A percentile compares a stretch with the other conserved stretches of the same genome.
These are phyloP conservation scores for Rhodotorula sphaerocarpa DNA, from an alignment of 768 basidiomycete species.

Conservation along the genomic window DNA sequence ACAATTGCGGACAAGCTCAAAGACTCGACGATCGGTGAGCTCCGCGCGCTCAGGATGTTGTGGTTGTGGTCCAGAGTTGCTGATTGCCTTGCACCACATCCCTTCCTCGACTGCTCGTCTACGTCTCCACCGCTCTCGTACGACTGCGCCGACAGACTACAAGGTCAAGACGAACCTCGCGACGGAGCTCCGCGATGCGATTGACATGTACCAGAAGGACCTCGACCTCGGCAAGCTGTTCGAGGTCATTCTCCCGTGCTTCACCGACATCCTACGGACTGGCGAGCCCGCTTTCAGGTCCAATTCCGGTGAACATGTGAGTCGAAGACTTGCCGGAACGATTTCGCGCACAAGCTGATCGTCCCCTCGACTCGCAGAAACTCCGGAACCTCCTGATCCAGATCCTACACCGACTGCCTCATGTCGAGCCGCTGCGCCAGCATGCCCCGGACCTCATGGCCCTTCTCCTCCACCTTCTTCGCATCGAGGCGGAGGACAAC, in stretches of 20 bases:
- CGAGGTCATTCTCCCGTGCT: slow-evolving; percentile 36
- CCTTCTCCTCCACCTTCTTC: slow-evolving; percentile 73
- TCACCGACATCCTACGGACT: slow-evolving; percentile 31
- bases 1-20: slow-evolving; percentile 25
- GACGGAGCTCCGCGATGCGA: slow-evolving; percentile 38
- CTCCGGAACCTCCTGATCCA: slow-evolving; percentile 82
- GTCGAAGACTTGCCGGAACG: background rate
- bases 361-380: slow-evolving; percentile 48
- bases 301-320: slow-evolving; percentile 36
- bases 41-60: no score
- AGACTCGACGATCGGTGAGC: slow-evolving; percentile 1
- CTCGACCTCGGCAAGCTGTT: slow-evolving; percentile 35
- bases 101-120: background rate
- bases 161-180: slow-evolving; percentile 35
- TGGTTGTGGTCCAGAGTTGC: background rate
- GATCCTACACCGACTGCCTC: slow-evolving; percentile 77
- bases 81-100: background rate
- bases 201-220: slow-evolving; percentile 39
- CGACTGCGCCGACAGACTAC: slow-evolving; percentile 2
- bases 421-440: slow-evolving; percentile 65
- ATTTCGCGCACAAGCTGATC: no score
- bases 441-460: slow-evolving; percentile 61
- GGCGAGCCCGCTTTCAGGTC: slow-evolving; percentile 34
- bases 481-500: slow-evolving; percentile 92
- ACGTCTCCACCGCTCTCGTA: background rate